Conservation (phyloP, 495 filamentous ascomycete genomes). For the Xylaria bambusicola region DNA sequence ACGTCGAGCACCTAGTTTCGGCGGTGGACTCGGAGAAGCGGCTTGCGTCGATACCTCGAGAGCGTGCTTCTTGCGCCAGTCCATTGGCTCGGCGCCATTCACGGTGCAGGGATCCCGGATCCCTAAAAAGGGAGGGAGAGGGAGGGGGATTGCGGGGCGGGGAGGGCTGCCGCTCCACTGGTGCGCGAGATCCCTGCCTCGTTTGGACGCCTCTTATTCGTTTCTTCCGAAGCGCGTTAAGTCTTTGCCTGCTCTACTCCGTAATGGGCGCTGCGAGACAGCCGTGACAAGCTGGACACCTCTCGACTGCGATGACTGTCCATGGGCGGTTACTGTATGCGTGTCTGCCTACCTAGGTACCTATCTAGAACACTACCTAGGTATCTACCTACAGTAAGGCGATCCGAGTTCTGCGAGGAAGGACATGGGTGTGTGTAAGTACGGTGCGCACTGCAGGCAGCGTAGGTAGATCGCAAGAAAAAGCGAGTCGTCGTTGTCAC, state of each 20-base stretch:
- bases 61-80: slow-evolving; percentile 16
- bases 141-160: slow-evolving; percentile 30
- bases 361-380: too few species aligned
- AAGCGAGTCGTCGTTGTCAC: too few species aligned
- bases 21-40: slow-evolving; percentile 17
- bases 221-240: slow-evolving; percentile 2
- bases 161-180: slow-evolving; percentile 24
- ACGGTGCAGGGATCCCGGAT: slow-evolving; percentile 35
- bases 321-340: too few species aligned
- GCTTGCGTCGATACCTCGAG: slow-evolving; percentile 19
- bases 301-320: too few species aligned
- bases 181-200: slow-evolving; percentile 10
- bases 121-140: too few species aligned
- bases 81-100: slow-evolving; percentile 15
- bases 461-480: too few species aligned
- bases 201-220: slow-evolving; percentile 1
- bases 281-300: too few species aligned
- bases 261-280: neutral
- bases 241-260: neutral
- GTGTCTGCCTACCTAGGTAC: too few species aligned
- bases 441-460: too few species aligned
- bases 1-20: slow-evolving; percentile 15
- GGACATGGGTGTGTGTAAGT: too few species aligned
- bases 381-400: too few species aligned
- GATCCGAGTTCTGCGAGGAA: too few species aligned